phyloP scores from a whole-genome alignment of 441 rosid species.

The Manihot esculenta region DNA sequence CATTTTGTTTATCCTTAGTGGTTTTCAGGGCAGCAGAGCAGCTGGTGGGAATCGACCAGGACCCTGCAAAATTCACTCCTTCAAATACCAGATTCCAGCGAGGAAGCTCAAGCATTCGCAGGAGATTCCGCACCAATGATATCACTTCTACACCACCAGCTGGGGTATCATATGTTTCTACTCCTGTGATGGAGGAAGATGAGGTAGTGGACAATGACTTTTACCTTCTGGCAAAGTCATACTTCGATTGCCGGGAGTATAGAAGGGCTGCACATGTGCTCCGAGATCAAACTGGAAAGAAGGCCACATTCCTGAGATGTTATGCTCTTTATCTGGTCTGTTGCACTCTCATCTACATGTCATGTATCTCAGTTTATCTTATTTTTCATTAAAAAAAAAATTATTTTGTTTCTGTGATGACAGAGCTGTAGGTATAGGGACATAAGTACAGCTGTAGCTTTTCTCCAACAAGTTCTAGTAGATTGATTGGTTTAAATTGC shows the following conservation, averaged over 20 bases:
- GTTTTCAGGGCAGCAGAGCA: conserved; percentile 39
- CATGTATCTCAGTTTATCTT: neutral
- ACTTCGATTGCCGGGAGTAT: conserved; percentile 42
- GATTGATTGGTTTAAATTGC: neutral
- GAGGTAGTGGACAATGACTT: conserved; percentile 65
- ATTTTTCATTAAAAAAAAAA: too few relatives aligned
- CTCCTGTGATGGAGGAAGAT: conserved; percentile 81
- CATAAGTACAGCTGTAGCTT: neutral
- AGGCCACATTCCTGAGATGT: conserved; percentile 74
- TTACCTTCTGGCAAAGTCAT: conserved; percentile 61
- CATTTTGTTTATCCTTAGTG: neutral
- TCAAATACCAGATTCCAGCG: conserved; percentile 90
- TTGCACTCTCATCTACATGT: conserved; percentile 5
- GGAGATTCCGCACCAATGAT: conserved; percentile 79
- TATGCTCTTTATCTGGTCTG: conserved; percentile 91
- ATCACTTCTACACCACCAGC: conserved; percentile 59
- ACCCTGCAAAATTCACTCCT: conserved; percentile 76
- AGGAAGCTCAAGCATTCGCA: conserved; percentile 86
- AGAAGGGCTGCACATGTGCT: conserved; percentile 83
- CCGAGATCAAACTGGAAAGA: conserved; percentile 71
- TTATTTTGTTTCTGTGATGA: neutral
- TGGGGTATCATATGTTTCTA: conserved; percentile 72
- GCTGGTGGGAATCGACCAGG: conserved; percentile 83
- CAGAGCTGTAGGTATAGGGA: neutral
- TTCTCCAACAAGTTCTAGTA: neutral